Evolutionary conservation across 2,329 filamentous ascomycete species (phyloP).

Genomic region (Xylariomycetidae sp.): DNA sequence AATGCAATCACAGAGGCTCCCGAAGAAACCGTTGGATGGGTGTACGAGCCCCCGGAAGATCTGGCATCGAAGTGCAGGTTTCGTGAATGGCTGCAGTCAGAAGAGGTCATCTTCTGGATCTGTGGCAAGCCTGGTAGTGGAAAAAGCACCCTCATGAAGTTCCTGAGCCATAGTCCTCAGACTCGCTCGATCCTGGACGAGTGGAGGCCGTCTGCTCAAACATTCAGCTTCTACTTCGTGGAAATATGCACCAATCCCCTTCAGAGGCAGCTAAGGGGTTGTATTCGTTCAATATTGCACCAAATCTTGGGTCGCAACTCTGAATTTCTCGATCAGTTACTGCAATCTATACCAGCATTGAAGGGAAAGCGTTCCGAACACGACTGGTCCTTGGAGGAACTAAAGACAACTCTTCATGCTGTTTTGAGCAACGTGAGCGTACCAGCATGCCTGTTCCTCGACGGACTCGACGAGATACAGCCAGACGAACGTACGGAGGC

Average conservation of each 20-base stretch:
- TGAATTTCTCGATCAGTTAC: slow-evolving; percentile 1
- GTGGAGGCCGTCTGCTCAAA: slow-evolving; percentile 2
- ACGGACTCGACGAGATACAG: slow-evolving; percentile 12
- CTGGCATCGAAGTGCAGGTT: not conserved
- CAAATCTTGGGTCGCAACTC: slow-evolving; percentile 4
- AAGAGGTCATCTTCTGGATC: slow-evolving; percentile 12
- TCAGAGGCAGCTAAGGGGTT: slow-evolving; percentile 7
- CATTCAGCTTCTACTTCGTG: slow-evolving; percentile 11
- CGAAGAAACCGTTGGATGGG: slow-evolving; percentile 5
- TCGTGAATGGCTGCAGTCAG: slow-evolving; percentile 9
- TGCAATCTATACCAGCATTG: slow-evolving; percentile 2
- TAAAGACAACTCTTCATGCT: slow-evolving; percentile 1
- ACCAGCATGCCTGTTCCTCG: slow-evolving; percentile 8
- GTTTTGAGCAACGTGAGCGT: not conserved
- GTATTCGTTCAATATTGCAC: slow-evolving; percentile 8
- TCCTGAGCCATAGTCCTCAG: slow-evolving; percentile 1
- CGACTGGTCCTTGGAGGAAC: slow-evolving; percentile 10
- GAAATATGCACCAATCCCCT: slow-evolving; percentile 7
- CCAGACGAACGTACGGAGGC: slow-evolving; percentile 2
- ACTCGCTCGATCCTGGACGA: slow-evolving; percentile 1
- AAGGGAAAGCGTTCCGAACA: slow-evolving; percentile 8
- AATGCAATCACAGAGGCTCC: slow-evolving; percentile 8
- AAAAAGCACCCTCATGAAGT: slow-evolving; percentile 15
- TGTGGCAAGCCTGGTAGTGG: slow-evolving; percentile 16
- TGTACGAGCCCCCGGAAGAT: not conserved